phyloP scores from a whole-genome alignment of 768 basidiomycete species.

The Nidularia pulvinata region DNA sequence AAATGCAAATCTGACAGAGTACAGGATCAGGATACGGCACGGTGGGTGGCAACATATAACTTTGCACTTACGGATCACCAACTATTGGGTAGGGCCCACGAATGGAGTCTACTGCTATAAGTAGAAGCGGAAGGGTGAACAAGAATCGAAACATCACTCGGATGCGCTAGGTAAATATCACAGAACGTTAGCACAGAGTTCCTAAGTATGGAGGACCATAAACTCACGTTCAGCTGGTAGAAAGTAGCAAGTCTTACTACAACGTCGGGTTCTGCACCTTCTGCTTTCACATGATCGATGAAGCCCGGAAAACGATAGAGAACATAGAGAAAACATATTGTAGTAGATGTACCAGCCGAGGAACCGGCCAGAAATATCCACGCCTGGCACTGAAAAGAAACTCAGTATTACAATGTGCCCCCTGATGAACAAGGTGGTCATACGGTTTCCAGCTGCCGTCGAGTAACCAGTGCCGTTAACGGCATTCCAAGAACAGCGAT shows the following conservation, averaged over 20 bases:
- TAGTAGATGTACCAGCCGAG: constrained; percentile 63
- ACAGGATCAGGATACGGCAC: neutral
- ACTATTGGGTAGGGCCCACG: constrained; percentile 48
- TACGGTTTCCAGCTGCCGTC: constrained; percentile 61
- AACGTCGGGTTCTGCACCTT: constrained; percentile 74
- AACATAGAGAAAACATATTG: constrained; percentile 70
- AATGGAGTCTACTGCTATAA: constrained; percentile 67
- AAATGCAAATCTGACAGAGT: constrained; percentile 49
- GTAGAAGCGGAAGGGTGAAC: constrained; percentile 68
- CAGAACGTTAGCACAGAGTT: neutral
- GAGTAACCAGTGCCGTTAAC: constrained; percentile 58
- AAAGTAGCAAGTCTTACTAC: constrained; percentile 75
- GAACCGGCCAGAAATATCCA: constrained; percentile 81
- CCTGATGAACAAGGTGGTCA: constrained; percentile 37
- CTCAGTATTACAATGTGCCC: constrained; percentile 4
- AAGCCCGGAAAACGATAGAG: constrained; percentile 71
- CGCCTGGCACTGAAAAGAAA: constrained; percentile 53
- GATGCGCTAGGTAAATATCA: constrained; percentile 41
- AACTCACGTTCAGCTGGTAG: constrained; percentile 74
- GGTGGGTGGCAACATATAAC: neutral
- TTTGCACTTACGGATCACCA: constrained; percentile 48
- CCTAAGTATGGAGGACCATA: neutral
- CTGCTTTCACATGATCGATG: constrained; percentile 66
- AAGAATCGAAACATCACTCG: constrained; percentile 78
- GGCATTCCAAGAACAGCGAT: constrained; percentile 73